phyloP scores from a whole-genome alignment of 768 basidiomycete genomes.

The Suillus occidentalis region DNA sequence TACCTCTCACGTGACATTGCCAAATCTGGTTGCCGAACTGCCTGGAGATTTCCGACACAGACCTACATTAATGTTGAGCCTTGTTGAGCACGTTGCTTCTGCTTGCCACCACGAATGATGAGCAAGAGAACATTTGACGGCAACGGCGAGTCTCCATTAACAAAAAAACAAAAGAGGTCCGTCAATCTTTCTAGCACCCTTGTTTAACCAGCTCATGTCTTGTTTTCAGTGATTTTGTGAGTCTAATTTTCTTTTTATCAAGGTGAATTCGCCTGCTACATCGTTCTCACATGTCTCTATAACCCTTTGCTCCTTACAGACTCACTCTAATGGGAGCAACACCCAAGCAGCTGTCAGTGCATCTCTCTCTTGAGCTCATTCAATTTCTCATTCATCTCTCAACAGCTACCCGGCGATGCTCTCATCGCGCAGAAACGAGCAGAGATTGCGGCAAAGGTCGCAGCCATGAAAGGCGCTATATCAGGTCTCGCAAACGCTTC shows the following conservation, averaged over 20 bases:
- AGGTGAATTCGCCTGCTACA: conserved; percentile 71
- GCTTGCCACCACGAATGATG: conserved; percentile 38
- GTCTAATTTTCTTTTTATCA: conserved; percentile 47
- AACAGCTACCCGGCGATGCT: conserved; percentile 52
- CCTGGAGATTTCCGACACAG: not conserved
- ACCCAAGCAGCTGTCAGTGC: conserved; percentile 45
- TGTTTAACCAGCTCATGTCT: conserved; percentile 14
- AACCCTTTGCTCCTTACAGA: conserved; percentile 60
- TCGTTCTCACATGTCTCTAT: conserved; percentile 67
- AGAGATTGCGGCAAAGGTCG: conserved; percentile 83
- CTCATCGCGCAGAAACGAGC: conserved; percentile 83
- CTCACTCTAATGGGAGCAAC: conserved; percentile 44
- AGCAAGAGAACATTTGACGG: conserved; percentile 65
- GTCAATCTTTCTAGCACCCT: conserved; percentile 18
- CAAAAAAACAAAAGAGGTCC: conserved; percentile 72
- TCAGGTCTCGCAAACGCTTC: conserved; percentile 28
- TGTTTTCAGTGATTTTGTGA: conserved; percentile 63
- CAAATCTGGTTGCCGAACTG: too few relatives aligned
- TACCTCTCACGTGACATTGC: too few relatives aligned
- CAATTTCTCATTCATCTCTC: conserved; percentile 8
- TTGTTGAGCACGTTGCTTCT: not conserved
- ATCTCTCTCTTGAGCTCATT: not conserved
- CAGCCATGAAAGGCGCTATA: conserved; percentile 60
- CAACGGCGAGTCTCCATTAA: conserved; percentile 43
- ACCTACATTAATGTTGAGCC: not conserved